Base-by-base conservation (phyloP, 2,329 filamentous ascomycete species). In the Arachnomyces sp. region DNA sequence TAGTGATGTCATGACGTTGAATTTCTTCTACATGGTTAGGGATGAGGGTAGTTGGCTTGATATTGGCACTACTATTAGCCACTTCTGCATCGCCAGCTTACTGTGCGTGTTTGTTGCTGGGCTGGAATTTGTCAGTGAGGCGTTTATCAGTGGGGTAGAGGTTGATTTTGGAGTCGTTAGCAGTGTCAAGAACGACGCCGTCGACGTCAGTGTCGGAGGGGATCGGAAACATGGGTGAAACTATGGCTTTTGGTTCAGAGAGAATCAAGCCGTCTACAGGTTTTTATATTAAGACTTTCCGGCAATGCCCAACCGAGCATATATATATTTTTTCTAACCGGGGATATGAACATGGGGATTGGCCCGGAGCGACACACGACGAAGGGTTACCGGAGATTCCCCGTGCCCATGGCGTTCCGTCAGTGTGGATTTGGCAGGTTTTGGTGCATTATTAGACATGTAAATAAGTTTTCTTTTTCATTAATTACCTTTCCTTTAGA, bases 41-140 rank as follows among this genome's bases (percentile, higher is more conserved):
- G 92, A 98, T 52, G 92, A 98, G 60, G 92, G 92, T 0, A 92
- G 84, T 15, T 98, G 92, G 92, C 67, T 98, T 44, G 92, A 98
- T 59, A 98, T 98, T 58, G 92, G 92, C 25, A 94, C 87, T 18
- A 95, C 87, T 3, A 98, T 98, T 50, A 94, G 80, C 55, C 89
- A 96, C 61, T 98, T 96, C 63, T 80, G 81, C 45, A 96, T 98
- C 66, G 90, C 88, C 13, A 95, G 87, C 62, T 62, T 86, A 52
- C 59, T 96, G 33, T 92, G 88, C 51, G 81, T 94, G 7, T 98
- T 98, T 66, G 88, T 98, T 32, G 86, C 88, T 0, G 80, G 76
- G 11, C 67, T 98, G 34, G 92, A 98, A 66, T 81, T 84, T 12
- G 77, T 94, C 3, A 95, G 88, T 56, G 85, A 86, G 54, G 63